Evolutionary conservation across 2,329 filamentous ascomycete genomes (phyloP), one percentile per base, ranked within the genome.

Genomic region (Ascochyta koolunga): DNA sequence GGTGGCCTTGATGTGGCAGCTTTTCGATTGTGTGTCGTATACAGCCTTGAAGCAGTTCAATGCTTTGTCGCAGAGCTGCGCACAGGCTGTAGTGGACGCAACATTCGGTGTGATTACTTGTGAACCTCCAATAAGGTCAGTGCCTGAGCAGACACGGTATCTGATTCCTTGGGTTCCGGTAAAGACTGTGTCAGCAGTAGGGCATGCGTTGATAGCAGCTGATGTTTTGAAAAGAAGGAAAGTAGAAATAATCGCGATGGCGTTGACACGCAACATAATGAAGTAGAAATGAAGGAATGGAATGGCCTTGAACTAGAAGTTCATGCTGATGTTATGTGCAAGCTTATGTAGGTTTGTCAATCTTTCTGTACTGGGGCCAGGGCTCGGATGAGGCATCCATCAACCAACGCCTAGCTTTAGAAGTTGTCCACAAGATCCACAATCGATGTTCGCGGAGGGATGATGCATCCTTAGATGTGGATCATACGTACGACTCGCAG

Each of bases 31-130:
- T 4, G 54, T 65, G 38, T 67, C 62, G 18, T 64, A 69, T 4
- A 69, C 66, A 24, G 65, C 66, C 36, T 66, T 69, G 54, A 66
- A 65, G 52, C 66, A 69, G 36, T 61, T 51, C 48, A 62, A 54
- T 6, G 42, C 53, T 32, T 50, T 31, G 22, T 66, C 63, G 36
- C 65, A 67, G 3, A 60, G 50, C 27, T 62, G 55, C 27, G 63
- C 63, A 45, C 65, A 67, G 25, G 60, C 62, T 42, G 57, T 54
- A 15, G 52, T 57, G 10, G 65, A 66, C 15, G 57, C 50, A 27
- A 67, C 47, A 38, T 54, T 61, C 1, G 29, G 52, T 3, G 37
- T 65, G 16, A 67, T 21, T 18, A 32, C 39, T 18, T 36, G 38
- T 8, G 65, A 61, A 11, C 37, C 40, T 11, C 65, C 65, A 43